Evolutionary conservation across 1,139 yeast species (phyloP), one percentile per base, ranked within the genome.

Genomic region (Yamadazyma oceani): DNA sequence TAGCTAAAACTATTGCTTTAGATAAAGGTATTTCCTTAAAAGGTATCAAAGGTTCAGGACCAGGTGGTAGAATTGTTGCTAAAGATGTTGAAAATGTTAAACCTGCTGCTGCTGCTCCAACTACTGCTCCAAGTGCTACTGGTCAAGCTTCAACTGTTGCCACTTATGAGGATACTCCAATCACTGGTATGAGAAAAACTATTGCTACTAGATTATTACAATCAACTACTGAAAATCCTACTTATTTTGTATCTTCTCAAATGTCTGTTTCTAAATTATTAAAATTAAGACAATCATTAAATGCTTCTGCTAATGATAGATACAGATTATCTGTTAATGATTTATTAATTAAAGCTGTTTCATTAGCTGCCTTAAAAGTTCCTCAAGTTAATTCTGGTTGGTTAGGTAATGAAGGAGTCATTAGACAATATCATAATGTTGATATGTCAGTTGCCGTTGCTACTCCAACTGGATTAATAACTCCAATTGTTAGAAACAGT

Each of bases 361-460:
- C 97, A 39, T 78, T 80, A 56, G 97, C 99, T 39, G 81, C 88
- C 46, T 75, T 75, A 63, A 82, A 92, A 68, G 96, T 90, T 35
- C 98, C 98, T 47, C 90, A 84, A 55, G 96, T 82, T 54, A 92
- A 94, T 74, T 79, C 97, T 28, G 85, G 92, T 61, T 92, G 97
- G 95, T 76, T 92, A 56, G 96, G 85, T 59, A 71, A 77, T 33
- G 84, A 90, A 70, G 89, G 90, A 49, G 83, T 92, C 54, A 86
- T 94, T 56, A 87, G 99, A 73, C 90, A 86, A 69, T 92, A 82
- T 78, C 74, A 77, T 58, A 84, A 82, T 55, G 97, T 90, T 44
- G 99, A 92, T 61, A 95, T 92, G 43, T 89, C 97, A 21, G 97
- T 92, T 45, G 99, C 99, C 32, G 99, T 92, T 48, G 95, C 98